These are phyloP conservation scores for Tagetes patula DNA, from an alignment of 129 eudicot genomes.

Conservation along the genomic window DNA sequence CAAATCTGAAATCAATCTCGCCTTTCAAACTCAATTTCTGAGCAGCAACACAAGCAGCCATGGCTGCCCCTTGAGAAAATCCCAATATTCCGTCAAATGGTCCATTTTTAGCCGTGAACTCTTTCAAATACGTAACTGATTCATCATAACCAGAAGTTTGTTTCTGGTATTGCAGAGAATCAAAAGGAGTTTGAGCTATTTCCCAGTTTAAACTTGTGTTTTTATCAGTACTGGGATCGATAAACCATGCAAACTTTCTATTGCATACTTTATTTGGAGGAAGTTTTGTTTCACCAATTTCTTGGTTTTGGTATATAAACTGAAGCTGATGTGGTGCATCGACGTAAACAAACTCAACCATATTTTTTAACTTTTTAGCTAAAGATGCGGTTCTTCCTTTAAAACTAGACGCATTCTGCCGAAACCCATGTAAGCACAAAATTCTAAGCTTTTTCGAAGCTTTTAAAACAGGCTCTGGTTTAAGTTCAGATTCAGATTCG, in stretches of 20 bases:
- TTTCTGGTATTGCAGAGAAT: constrained; percentile 71
- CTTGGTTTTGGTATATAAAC: constrained; percentile 60
- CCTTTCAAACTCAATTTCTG: constrained; percentile 45
- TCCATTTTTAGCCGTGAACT: constrained; percentile 45
- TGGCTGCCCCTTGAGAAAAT: constrained; percentile 97
- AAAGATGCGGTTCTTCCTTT: constrained; percentile 85
- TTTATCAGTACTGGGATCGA: constrained; percentile 37
- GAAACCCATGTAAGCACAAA: constrained; percentile 90
- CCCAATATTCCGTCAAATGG: constrained; percentile 92
- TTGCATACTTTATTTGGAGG: constrained; percentile 57
- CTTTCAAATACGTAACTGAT: constrained; percentile 63
- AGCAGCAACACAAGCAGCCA: constrained; percentile 77
- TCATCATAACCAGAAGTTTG: constrained; percentile 75
- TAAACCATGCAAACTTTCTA: constrained; percentile 79
- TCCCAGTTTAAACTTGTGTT: constrained; percentile 55
- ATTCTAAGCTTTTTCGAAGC: constrained; percentile 61
- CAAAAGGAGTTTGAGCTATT: constrained; percentile 55
- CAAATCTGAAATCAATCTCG: constrained; percentile 67
- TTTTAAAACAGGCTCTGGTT: constrained; percentile 19
- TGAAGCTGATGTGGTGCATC: constrained; percentile 84
- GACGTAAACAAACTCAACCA: constrained; percentile 75
- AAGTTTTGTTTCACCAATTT: constrained; percentile 18
- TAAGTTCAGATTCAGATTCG: constrained; percentile 20
- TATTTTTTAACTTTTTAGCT: constrained; percentile 76
- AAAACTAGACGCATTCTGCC: constrained; percentile 94